phyloP scores from a whole-genome alignment of 2,329 filamentous ascomycete genomes.

The Setomelanomma holmii region DNA sequence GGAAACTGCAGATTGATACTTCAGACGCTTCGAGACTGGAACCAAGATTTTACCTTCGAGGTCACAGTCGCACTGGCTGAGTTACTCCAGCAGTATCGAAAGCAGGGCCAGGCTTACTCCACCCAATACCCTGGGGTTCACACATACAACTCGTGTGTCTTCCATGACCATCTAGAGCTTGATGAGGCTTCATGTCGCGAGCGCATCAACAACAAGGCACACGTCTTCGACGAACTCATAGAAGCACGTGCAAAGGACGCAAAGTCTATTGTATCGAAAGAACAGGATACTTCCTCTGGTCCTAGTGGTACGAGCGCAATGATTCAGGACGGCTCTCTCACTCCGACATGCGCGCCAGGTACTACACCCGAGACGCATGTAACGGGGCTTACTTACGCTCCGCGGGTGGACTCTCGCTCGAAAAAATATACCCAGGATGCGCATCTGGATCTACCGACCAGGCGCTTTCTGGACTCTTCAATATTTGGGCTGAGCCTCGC shows the following conservation, averaged over 20 bases:
- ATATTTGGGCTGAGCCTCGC: too few relatives aligned
- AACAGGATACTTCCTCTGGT: not conserved
- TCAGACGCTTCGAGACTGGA: not conserved
- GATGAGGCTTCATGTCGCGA: constrained; percentile 6
- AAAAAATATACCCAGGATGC: too few relatives aligned
- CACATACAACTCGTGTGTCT: not conserved
- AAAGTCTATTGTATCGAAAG: not conserved
- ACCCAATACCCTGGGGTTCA: not conserved
- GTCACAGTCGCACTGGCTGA: not conserved
- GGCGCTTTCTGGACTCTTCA: too few relatives aligned
- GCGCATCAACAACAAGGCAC: constrained; percentile 1
- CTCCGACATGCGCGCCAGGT: too few relatives aligned
- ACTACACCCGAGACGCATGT: too few relatives aligned
- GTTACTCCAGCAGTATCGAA: not conserved
- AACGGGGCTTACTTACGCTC: too few relatives aligned
- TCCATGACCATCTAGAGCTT: constrained; percentile 7
- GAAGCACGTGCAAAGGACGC: constrained; percentile 4
- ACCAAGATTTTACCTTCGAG: constrained; percentile 2
- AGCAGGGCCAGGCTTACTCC: not conserved
- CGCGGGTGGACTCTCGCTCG: too few relatives aligned
- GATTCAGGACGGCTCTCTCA: too few relatives aligned
- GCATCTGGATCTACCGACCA: too few relatives aligned
- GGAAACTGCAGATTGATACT: not conserved
- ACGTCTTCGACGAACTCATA: constrained; percentile 8
- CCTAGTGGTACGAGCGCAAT: too few relatives aligned